Base-by-base conservation (phyloP, 2,329 filamentous ascomycete genomes). In the Zymoseptoria passerinii region DNA sequence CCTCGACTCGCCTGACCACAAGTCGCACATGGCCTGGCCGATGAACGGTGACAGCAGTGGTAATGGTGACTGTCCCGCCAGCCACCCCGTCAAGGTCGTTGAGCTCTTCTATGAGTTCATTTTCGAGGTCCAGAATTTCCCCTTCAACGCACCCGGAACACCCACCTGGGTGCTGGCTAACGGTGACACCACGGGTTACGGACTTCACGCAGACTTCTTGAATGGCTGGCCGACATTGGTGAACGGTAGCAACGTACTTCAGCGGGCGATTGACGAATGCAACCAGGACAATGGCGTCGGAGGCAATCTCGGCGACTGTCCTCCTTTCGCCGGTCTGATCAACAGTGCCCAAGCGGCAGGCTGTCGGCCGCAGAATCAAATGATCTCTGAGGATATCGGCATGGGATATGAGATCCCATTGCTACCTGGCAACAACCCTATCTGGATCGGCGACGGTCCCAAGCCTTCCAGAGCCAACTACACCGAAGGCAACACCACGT, bases 1-100 rank as follows among this genome's bases (percentile, higher is more conserved):
- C 44, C 78, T 65, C 28, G 63, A 66, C 48, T 60, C 61, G 49
- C 56, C 58, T 52, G 52, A 63, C 18, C 62, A 60, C 74, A 76
- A 79, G 67, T 80, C 78, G 65, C 88, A 89, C 76, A 84, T 86
- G 77, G 77, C 75, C 20, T 89, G 81, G 68, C 86, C 86, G 13
- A 69, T 67, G 48, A 70, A 44, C 4, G 35, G 35, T 44, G 70
- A 67, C 4, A 71, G 74, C 2, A 63, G 68, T 40, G 76, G 71
- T 59, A 68, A 81, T 62, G 73, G 76, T 56, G 80, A 80, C 54
- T 84, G 81, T 64, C 81, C 81, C 0, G 23, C 68, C 2, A 71
- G 74, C 5, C 80, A 82, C 63, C 82, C 81, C 0, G 77, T 78
- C 7, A 81, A 80, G 53, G 73, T 85, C 19, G 76, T 81, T 28